phyloP scores from a whole-genome alignment of 345 rosid genomes.

The Rhizophora apiculata region DNA sequence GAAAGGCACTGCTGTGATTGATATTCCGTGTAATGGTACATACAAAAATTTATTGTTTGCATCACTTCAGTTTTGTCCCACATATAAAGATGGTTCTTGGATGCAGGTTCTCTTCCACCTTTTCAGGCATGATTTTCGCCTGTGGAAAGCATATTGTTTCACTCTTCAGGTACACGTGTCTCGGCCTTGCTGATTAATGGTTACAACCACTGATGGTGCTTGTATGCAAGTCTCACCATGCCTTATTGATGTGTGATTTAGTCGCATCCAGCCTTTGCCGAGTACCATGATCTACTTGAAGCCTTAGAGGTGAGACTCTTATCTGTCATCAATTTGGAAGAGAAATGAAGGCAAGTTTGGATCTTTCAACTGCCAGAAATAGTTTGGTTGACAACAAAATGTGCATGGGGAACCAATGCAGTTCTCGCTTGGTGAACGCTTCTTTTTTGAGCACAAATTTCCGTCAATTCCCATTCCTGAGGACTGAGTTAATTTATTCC shows the following conservation, averaged over 20 bases:
- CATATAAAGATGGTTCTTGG: too few relatives aligned
- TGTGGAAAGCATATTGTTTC: too few relatives aligned
- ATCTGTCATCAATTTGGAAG: constrained; percentile 18
- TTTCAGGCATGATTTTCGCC: too few relatives aligned
- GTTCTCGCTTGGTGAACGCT: neutral
- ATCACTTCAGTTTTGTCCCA: too few relatives aligned
- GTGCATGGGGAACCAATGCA: constrained; percentile 1
- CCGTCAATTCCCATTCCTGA: neutral
- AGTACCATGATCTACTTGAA: neutral
- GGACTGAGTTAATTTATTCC: neutral
- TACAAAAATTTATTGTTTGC: too few relatives aligned
- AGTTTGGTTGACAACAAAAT: neutral
- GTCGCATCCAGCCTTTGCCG: neutral
- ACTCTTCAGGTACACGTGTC: too few relatives aligned
- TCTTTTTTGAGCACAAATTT: neutral
- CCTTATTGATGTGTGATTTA: neutral
- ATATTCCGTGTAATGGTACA: too few relatives aligned
- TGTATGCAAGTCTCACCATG: neutral
- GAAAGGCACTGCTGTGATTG: too few relatives aligned
- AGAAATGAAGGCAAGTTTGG: constrained; percentile 18
- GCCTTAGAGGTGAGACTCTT: constrained; percentile 38
- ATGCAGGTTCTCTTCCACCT: too few relatives aligned
- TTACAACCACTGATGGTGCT: too few relatives aligned
- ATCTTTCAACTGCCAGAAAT: neutral
- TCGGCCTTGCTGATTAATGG: too few relatives aligned